A percentile compares a stretch with the other conserved stretches of the same genome.
Conservation (phyloP, 768 basidiomycete genomes). For the Leccinellum albellum region DNA sequence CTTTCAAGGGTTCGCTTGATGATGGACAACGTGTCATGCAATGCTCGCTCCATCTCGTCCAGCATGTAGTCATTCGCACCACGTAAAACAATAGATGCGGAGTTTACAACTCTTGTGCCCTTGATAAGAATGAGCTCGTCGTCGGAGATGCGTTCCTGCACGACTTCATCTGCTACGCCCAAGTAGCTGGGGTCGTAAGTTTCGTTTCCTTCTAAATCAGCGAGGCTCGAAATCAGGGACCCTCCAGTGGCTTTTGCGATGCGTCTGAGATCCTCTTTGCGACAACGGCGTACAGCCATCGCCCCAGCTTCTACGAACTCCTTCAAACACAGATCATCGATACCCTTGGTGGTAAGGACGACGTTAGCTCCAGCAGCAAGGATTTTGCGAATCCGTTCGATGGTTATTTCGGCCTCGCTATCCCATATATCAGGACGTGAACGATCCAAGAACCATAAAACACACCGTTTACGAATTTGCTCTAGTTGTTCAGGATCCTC, state of each 20-base stretch:
- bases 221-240: slow-evolving; percentile 85
- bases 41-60: slow-evolving; percentile 97
- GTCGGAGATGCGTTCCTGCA: slow-evolving; percentile 96
- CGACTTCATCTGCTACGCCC: slow-evolving; percentile 92
- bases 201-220: slow-evolving; percentile 96
- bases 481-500: slow-evolving; percentile 96
- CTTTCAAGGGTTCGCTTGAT: slow-evolving; percentile 98
- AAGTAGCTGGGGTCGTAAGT: slow-evolving; percentile 90
- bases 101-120: slow-evolving; percentile 95
- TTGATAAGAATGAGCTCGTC: slow-evolving; percentile 97
- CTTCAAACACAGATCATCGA: slow-evolving; percentile 96
- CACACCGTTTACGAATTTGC: slow-evolving; percentile 88
- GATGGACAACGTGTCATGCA: slow-evolving; percentile 92
- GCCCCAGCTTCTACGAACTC: slow-evolving; percentile 99
- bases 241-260: slow-evolving; percentile 98
- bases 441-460: slow-evolving; percentile 1
- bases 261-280: slow-evolving; percentile 94
- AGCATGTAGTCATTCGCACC: slow-evolving; percentile 99
- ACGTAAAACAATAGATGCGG: slow-evolving; percentile 86
- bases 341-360: slow-evolving; percentile 95
- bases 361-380: slow-evolving; percentile 95
- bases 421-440: slow-evolving; percentile 8
- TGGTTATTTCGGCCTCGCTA: slow-evolving; percentile 93
- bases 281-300: slow-evolving; percentile 96
- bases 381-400: slow-evolving; percentile 95